phyloP scores from a whole-genome alignment of 345 rosid genomes.

The Combretum micranthum region DNA sequence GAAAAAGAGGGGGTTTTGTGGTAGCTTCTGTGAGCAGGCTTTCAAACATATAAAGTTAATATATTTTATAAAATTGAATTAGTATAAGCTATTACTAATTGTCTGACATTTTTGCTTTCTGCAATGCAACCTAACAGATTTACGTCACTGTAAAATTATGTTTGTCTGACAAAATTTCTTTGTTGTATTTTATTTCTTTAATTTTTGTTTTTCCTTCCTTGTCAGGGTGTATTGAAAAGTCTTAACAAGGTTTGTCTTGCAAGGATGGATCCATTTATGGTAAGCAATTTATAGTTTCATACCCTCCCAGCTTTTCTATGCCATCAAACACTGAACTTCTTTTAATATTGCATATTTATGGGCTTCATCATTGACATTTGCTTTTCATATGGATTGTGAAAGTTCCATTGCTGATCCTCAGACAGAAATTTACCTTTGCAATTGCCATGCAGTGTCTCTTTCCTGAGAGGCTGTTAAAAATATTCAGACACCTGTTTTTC shows the following conservation, averaged over 20 bases:
- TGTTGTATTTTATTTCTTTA: too few relatives aligned
- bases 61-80: too few relatives aligned
- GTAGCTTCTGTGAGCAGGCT: too few relatives aligned
- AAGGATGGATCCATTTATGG: constrained; percentile 39
- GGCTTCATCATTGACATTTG: background rate
- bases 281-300: constrained; percentile 13
- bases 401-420: constrained; percentile 1
- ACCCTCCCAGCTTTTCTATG: background rate
- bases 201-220: constrained; percentile 8
- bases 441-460: constrained; percentile 49
- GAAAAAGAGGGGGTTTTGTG: too few relatives aligned
- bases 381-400: constrained; percentile 2
- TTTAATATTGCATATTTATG: too few relatives aligned
- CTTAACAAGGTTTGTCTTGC: constrained; percentile 34
- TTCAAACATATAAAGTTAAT: too few relatives aligned
- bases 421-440: background rate
- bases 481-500: constrained; percentile 59
- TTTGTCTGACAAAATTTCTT: too few relatives aligned
- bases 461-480: constrained; percentile 57
- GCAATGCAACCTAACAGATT: too few relatives aligned
- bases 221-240: constrained; percentile 55
- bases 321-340: too few relatives aligned
- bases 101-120: too few relatives aligned
- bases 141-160: too few relatives aligned
- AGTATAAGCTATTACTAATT: too few relatives aligned